phyloP scores from a whole-genome alignment of 2,329 filamentous ascomycete genomes.

The Alternaria ethzedia region DNA sequence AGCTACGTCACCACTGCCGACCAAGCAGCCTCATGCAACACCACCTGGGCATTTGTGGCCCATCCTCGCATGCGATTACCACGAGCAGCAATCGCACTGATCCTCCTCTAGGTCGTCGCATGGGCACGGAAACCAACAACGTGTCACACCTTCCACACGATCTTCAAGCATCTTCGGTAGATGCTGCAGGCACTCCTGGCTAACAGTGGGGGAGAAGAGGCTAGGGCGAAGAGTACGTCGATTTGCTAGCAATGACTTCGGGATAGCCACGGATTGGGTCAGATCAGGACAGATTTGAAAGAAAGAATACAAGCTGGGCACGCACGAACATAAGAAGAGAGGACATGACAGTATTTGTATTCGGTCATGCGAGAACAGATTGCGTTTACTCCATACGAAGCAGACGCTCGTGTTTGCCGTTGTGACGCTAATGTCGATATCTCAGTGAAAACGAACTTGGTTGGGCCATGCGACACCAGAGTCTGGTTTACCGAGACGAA shows the following conservation, averaged over 20 bases:
- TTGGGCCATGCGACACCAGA: neutral
- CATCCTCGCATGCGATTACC: too few relatives aligned
- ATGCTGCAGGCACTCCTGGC: neutral
- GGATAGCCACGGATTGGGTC: neutral
- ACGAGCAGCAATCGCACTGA: slow-evolving; percentile 6
- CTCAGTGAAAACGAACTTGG: neutral
- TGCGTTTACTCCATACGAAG: neutral
- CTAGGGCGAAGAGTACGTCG: neutral
- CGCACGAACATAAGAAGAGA: neutral
- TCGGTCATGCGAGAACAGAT: neutral
- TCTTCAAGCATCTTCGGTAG: neutral
- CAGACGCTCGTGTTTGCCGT: neutral
- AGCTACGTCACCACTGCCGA: neutral
- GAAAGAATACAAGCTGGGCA: neutral
- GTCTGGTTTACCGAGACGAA: neutral
- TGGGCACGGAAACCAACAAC: slow-evolving; percentile 10
- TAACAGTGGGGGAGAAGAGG: neutral
- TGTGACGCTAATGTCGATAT: neutral
- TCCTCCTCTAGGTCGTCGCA: slow-evolving; percentile 12
- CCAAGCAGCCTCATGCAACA: neutral
- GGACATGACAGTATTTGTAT: neutral
- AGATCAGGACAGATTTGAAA: neutral
- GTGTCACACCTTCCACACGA: neutral
- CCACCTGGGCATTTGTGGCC: too few relatives aligned
- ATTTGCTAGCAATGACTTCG: neutral